These are phyloP conservation scores for Colletotrichum somersetense DNA, from an alignment of 2,329 filamentous ascomycete genomes.

Conservation along the genomic window DNA sequence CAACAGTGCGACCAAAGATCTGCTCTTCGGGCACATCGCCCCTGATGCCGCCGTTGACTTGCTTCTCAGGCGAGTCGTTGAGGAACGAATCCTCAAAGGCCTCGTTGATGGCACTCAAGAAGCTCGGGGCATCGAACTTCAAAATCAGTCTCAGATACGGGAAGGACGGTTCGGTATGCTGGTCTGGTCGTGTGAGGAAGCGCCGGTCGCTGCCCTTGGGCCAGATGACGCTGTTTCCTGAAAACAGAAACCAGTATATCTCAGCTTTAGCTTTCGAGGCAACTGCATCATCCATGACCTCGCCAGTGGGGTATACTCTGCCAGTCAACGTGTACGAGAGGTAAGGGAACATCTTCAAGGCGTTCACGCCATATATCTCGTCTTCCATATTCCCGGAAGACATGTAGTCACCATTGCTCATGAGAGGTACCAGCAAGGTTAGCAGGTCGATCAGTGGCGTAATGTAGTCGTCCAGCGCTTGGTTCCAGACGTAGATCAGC, in stretches of 20 bases:
- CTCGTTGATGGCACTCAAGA: constrained; percentile 95
- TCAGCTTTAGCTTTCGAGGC: constrained; percentile 85
- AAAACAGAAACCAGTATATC: constrained; percentile 94
- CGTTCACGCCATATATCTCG: constrained; percentile 75
- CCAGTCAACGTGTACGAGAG: constrained; percentile 92
- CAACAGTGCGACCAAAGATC: constrained; percentile 78
- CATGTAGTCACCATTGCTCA: constrained; percentile 66
- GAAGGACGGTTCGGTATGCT: constrained; percentile 78
- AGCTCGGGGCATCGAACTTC: constrained; percentile 89
- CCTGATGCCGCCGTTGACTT: constrained; percentile 64
- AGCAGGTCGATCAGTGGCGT: constrained; percentile 90
- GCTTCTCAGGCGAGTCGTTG: constrained; percentile 80
- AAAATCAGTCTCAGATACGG: constrained; percentile 87
- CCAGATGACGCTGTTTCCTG: constrained; percentile 82
- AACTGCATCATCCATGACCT: constrained; percentile 77
- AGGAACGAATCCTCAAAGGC: constrained; percentile 96
- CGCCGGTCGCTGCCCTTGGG: constrained; percentile 72
- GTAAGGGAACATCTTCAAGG: constrained; percentile 94
- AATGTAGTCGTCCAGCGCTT: constrained; percentile 88
- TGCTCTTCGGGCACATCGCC: constrained; percentile 73
- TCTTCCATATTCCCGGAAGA: constrained; percentile 68
- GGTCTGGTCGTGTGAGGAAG: constrained; percentile 70
- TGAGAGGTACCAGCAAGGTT: constrained; percentile 72
- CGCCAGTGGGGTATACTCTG: constrained; percentile 90
- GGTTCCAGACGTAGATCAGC: constrained; percentile 96